Evolutionary conservation across 495 filamentous ascomycete species (phyloP), one percentile per base, ranked within the genome.

Genomic region (Pseudevernia furfuracea): DNA sequence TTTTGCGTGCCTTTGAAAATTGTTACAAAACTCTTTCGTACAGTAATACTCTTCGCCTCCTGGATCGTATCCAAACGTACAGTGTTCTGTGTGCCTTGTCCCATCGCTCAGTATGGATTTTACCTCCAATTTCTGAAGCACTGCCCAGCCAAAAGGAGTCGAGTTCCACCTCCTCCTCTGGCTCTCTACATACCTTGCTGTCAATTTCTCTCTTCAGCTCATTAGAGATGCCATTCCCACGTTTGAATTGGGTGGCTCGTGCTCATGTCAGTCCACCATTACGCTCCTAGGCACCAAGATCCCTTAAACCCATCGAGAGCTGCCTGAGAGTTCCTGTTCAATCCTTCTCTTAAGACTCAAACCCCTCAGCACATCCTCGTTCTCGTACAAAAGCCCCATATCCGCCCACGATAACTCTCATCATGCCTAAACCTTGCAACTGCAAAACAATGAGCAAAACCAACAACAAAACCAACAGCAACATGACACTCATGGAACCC

Each of bases 71-170:
- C 30, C 52, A 55, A 10, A 55, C 48, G 48, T 28, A 30, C 52
- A 55, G 52, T 21, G 52, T 55, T 32, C 52, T 55, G 52, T 30
- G 30, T 55, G 52, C 52, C 52, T 55, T 34, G 15, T 10, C 52
- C 52, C 30, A 34, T 21, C 2, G 25, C n/a, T 34, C 28, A 34
- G 5, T 10, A 19, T 34, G 1, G 23, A 49, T 4, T 46, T 19
- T 2, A 25, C 49, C 49, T 53, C 15, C 52, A 32, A 34, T 14
- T 19, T 55, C 28, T 32, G 11, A 6, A 21, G 52, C 52, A 55
- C 52, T 34, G 52, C 52, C 52, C 30, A 6, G 7, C 21, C 30
- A 19, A 34, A 34, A 36, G 28, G 52, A 9, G 8, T 34, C 14
- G 10, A 21, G 4, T 36, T 2, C 52, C 52, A 19, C 52, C 28